A percentile compares a stretch with the other conserved stretches of the same genome.
These are phyloP conservation scores for Rhytidhysteron rufulum DNA, from an alignment of 2,329 filamentous ascomycete genomes.

Conservation along the genomic window DNA sequence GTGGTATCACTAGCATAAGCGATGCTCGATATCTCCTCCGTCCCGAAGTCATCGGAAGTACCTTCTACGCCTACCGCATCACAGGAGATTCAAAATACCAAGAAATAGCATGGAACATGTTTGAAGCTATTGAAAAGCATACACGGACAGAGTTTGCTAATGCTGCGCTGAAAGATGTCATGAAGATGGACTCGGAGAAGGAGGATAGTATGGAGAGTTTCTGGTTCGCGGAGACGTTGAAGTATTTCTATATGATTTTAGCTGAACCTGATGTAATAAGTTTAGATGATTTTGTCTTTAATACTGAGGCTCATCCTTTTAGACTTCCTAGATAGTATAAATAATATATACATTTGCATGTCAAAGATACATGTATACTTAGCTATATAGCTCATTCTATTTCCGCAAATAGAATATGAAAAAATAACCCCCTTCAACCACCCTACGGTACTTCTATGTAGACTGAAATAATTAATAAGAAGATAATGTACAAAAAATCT, in stretches of 20 bases:
- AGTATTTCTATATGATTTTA: constrained; percentile 60
- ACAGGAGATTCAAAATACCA: constrained; percentile 63
- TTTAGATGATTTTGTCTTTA: constrained; percentile 58
- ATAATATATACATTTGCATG: too few species aligned
- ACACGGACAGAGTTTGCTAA: constrained; percentile 61
- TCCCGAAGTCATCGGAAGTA: constrained; percentile 72
- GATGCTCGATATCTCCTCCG: constrained; percentile 59
- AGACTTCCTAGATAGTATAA: not conserved
- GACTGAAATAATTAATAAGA: not conserved
- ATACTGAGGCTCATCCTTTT: constrained; percentile 31
- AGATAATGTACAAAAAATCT: too few species aligned
- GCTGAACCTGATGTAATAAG: constrained; percentile 52
- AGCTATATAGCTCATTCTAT: too few species aligned
- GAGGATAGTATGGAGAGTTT: constrained; percentile 66
- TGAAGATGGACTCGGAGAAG: constrained; percentile 36
- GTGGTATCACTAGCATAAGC: constrained; percentile 50
- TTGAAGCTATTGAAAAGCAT: constrained; percentile 56
- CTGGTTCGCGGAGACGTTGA: constrained; percentile 62
- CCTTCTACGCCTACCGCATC: constrained; percentile 71
- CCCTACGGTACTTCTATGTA: not conserved
- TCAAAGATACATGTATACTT: too few species aligned
- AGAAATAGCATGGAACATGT: constrained; percentile 71
- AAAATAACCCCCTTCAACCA: not conserved
- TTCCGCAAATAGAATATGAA: not conserved
- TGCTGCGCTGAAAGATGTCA: constrained; percentile 62